phyloP scores from a whole-genome alignment of 768 basidiomycete species.

The Pisolithus albus region DNA sequence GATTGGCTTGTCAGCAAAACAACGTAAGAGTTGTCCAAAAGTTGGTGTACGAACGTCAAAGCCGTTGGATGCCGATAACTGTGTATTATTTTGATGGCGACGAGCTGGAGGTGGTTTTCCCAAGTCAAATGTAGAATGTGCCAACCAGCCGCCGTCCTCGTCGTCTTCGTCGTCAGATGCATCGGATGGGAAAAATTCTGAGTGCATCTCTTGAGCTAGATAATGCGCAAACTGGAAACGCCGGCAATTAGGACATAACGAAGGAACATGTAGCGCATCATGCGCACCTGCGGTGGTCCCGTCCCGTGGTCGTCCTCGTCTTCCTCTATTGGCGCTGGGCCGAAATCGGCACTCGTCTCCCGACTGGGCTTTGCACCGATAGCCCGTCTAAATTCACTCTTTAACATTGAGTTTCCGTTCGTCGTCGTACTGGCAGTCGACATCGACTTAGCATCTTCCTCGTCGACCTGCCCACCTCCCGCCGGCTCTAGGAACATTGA shows the following conservation, averaged over 20 bases:
- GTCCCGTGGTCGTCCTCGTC: constrained; percentile 37
- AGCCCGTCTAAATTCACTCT: constrained; percentile 56
- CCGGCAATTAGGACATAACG: not conserved
- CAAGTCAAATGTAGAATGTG: constrained; percentile 67
- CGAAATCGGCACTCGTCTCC: constrained; percentile 61
- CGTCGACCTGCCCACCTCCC: constrained; percentile 65
- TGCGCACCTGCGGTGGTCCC: constrained; percentile 39
- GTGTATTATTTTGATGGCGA: constrained; percentile 40
- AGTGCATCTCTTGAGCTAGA: constrained; percentile 65
- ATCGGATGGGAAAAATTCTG: constrained; percentile 49
- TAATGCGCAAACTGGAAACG: constrained; percentile 69
- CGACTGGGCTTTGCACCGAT: constrained; percentile 35
- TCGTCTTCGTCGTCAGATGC: constrained; percentile 39
- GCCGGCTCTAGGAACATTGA: constrained; percentile 30
- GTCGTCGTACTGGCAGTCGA: constrained; percentile 10
- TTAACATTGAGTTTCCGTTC: constrained; percentile 23
- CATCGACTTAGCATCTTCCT: constrained; percentile 38
- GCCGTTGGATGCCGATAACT: constrained; percentile 36
- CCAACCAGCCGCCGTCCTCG: constrained; percentile 74
- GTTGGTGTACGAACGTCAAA: constrained; percentile 48
- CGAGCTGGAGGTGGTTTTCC: constrained; percentile 42
- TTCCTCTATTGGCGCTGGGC: constrained; percentile 42
- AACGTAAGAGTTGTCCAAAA: not conserved
- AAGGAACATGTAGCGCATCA: constrained; percentile 4
- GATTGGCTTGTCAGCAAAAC: not conserved